Evolutionary conservation across 495 filamentous ascomycete genomes (phyloP).

Genomic region (Paragyromitra xinjiangensis): DNA sequence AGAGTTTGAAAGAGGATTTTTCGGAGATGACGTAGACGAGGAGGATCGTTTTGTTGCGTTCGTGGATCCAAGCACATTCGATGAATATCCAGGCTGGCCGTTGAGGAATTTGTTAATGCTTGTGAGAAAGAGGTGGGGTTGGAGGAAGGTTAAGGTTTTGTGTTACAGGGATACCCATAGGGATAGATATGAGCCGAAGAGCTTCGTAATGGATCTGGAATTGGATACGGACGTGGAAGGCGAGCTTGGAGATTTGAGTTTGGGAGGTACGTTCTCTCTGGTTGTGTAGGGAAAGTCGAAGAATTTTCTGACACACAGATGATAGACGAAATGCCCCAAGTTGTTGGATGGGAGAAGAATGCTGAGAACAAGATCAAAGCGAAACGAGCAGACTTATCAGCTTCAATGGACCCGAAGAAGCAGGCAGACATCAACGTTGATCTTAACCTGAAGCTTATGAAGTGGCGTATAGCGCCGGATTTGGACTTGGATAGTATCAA

Average conservation of each 20-base stretch:
- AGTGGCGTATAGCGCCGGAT: constrained; percentile 92
- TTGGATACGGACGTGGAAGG: constrained; percentile 61
- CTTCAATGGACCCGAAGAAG: constrained; percentile 87
- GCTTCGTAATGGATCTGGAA: constrained; percentile 75
- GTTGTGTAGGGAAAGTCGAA: background rate
- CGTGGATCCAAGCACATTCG: constrained; percentile 90
- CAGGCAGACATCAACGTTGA: constrained; percentile 97
- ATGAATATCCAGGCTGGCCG: constrained; percentile 87
- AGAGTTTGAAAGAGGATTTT: constrained; percentile 87
- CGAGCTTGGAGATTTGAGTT: constrained; percentile 53
- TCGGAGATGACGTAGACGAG: constrained; percentile 68
- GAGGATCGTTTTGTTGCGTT: constrained; percentile 84
- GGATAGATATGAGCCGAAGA: constrained; percentile 78
- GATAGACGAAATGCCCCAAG: constrained; percentile 73
- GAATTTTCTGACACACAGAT: constrained; percentile 49
- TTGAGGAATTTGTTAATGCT: constrained; percentile 87
- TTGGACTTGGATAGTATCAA: constrained; percentile 90
- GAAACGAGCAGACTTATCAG: constrained; percentile 78
- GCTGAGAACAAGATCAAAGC: constrained; percentile 75
- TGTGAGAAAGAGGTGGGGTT: constrained; percentile 80
- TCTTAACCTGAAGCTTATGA: constrained; percentile 96
- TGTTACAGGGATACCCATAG: constrained; percentile 86
- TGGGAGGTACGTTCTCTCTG: constrained; percentile 34
- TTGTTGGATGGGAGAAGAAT: constrained; percentile 95
- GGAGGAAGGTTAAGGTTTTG: constrained; percentile 81